Conservation (phyloP, 345 rosid genomes). For the Ceriops zippeliana region DNA sequence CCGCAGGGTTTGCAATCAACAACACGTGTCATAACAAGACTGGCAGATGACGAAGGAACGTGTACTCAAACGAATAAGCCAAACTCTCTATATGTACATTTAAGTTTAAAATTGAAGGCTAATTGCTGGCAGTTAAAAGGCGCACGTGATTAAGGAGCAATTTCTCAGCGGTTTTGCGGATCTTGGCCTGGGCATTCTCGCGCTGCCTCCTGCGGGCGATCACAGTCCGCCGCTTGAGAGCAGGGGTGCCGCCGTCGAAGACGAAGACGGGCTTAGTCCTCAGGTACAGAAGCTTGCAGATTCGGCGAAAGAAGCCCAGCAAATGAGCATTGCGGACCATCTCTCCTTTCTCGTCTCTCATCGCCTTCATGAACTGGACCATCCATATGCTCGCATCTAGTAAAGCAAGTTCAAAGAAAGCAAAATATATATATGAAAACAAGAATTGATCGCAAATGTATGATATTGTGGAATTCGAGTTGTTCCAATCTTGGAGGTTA, state of each 20-base stretch:
- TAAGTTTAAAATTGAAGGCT: no score
- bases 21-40: no score
- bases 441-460: neutral
- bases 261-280: slow-evolving; percentile 89
- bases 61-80: no score
- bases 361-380: slow-evolving; percentile 96
- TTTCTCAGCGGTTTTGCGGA: slow-evolving; percentile 91
- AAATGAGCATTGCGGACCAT: slow-evolving; percentile 90
- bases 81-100: no score
- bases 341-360: slow-evolving; percentile 94
- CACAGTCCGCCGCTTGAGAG: slow-evolving; percentile 88
- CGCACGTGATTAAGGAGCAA: slow-evolving; percentile 74
- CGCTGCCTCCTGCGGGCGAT: slow-evolving; percentile 87
- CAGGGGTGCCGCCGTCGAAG: slow-evolving; percentile 90
- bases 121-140: neutral
- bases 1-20: no score
- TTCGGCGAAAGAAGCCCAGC: slow-evolving; percentile 86
- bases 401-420: neutral
- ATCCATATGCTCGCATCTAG: slow-evolving; percentile 97
- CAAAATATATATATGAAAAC: neutral
- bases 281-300: slow-evolving; percentile 78
- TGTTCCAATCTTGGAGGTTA: no score
- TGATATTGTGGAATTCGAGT: no score
- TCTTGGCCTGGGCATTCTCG: slow-evolving; percentile 87
- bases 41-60: neutral